Evolutionary conservation across 768 basidiomycete species (phyloP), one percentile per base, ranked within the genome.

Genomic region (Leccinellum albellum): DNA sequence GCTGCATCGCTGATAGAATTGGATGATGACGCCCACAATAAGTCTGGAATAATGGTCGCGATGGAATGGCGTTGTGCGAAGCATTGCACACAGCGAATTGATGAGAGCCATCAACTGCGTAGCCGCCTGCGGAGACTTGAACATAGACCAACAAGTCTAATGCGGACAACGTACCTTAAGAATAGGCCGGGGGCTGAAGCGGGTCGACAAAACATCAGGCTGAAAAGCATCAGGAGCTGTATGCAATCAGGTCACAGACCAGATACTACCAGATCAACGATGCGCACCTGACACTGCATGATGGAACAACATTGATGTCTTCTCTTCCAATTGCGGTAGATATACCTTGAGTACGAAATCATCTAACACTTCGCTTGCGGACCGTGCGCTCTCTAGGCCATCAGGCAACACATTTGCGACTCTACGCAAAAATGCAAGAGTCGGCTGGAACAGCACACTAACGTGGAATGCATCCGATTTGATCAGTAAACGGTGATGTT

Each of bases 391-490:
- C 59, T 91, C 89, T 29, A 82, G 64, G 4, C 87, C 91, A 48
- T 83, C 80, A 2, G 94, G 93, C 28, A 97, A 75, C 26, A 88
- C 76, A 24, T 84, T 82, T 42, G 84, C 76, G 23, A 93, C 80
- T 6, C 87, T 81, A 53, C 87, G 81, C 55, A 98, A 78, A 71
- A 95, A 98, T 1, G 87, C 77, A 21, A 97, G 75, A 13, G 94
- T 96, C 1, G 97, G 96, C 60, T 92, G 91, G 71, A 98, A 98
- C n/a, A 99, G 78, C 15, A 93, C 84, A 50, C 86, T 89, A 54
- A 98, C 92, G 73, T 96, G 93, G 75, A 98, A 98, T 3, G 94
- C 92, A 67, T 98, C 90, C 2, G 97, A 89, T 48, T 84, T 84
- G 55, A 98, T 87, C 21, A 98, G 80, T 31, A 91, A 77, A 47